Conservation (phyloP, 768 basidiomycete genomes). For the Ramaria sp. region DNA sequence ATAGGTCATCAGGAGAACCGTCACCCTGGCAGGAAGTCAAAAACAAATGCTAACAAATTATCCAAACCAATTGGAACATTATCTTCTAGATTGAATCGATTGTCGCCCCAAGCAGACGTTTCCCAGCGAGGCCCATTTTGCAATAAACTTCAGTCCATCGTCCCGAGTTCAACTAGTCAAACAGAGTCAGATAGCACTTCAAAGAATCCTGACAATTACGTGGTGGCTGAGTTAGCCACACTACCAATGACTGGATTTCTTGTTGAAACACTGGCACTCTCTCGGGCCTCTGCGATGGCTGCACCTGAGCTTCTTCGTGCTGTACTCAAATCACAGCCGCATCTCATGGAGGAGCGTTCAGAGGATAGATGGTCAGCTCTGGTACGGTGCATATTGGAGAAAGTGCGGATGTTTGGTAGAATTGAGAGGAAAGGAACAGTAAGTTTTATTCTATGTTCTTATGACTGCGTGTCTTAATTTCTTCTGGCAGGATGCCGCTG, state of each 20-base stretch:
- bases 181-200: background rate
- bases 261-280: constrained; percentile 42
- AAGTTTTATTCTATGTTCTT: constrained; percentile 13
- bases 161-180: background rate
- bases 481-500: constrained; percentile 32
- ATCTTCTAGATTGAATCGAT: background rate
- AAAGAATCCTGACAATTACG: background rate
- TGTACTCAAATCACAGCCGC: constrained; percentile 43
- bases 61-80: background rate
- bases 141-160: background rate
- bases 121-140: background rate
- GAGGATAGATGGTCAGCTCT: constrained; percentile 36
- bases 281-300: constrained; percentile 57
- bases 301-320: constrained; percentile 39
- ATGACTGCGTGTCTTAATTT: constrained; percentile 4
- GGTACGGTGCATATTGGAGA: constrained; percentile 39
- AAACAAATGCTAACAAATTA: background rate
- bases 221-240: background rate
- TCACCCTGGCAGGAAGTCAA: background rate
- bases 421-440: constrained; percentile 58
- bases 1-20: background rate
- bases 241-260: constrained; percentile 8
- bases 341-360: constrained; percentile 28
- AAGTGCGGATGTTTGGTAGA: constrained; percentile 59
- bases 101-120: background rate